These are phyloP conservation scores for Pseudopithomyces maydicus DNA, from an alignment of 2,329 filamentous ascomycete genomes.

Conservation along the genomic window DNA sequence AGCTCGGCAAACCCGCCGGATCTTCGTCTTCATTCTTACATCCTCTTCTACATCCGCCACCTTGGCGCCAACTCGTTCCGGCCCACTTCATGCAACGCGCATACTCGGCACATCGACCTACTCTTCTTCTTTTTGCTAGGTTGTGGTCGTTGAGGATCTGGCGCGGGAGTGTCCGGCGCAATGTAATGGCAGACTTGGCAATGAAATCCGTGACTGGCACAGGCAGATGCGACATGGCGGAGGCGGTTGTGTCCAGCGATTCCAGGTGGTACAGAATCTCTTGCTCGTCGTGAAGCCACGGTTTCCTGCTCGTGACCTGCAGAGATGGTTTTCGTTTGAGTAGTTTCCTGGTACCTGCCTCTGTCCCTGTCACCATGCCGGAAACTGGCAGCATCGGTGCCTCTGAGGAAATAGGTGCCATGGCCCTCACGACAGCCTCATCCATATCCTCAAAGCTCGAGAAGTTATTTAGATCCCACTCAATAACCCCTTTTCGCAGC, in stretches of 20 bases:
- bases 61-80: conserved; percentile 33
- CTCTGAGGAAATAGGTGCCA: conserved; percentile 19
- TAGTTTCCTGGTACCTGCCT: conserved; percentile 2
- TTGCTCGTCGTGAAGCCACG: conserved; percentile 26
- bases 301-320: conserved; percentile 11
- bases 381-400: background rate
- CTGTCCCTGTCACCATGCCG: conserved; percentile 7
- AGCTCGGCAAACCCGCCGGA: conserved; percentile 35
- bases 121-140: conserved; percentile 24
- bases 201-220: conserved; percentile 34
- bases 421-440: conserved; percentile 27
- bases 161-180: conserved; percentile 34
- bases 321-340: conserved; percentile 28
- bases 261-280: conserved; percentile 38
- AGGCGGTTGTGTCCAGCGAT: conserved; percentile 39
- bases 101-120: conserved; percentile 33
- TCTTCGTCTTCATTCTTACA: conserved; percentile 43
- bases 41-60: conserved; percentile 36
- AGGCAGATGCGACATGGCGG: conserved; percentile 30
- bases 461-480: conserved; percentile 36
- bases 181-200: conserved; percentile 37
- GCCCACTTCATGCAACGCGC: conserved; percentile 43
- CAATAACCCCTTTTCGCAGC: conserved; percentile 33
- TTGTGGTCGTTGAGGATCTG: conserved; percentile 28
- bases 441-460: conserved; percentile 38